Conservation (phyloP, 1,284 basidiomycete genomes). For the Trametes hirsuta region DNA sequence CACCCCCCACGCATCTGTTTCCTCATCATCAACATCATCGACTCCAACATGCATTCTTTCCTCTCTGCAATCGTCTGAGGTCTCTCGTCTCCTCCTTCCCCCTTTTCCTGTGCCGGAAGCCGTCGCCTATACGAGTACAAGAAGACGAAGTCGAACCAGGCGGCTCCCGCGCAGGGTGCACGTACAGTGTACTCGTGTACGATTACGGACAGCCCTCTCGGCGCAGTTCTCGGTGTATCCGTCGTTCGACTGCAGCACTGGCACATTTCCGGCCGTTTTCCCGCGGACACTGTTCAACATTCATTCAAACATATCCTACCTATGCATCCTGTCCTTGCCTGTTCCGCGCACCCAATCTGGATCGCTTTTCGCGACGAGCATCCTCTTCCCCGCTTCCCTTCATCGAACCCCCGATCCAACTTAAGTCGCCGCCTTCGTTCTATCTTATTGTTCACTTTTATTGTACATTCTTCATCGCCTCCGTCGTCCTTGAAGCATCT, state of each 20-base stretch:
- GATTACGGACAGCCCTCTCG: constrained; percentile 47
- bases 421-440: constrained; percentile 37
- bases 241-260: constrained; percentile 27
- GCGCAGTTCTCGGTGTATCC: constrained; percentile 36
- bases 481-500: constrained; percentile 38
- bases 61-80: constrained; percentile 42
- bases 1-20: constrained; percentile 61
- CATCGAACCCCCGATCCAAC: constrained; percentile 23
- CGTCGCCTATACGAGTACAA: constrained; percentile 31
- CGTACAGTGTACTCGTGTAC: constrained; percentile 37
- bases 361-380: constrained; percentile 49
- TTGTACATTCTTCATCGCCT: constrained; percentile 43
- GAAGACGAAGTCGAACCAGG: constrained; percentile 27
- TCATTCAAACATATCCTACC: constrained; percentile 50
- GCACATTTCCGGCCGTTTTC: constrained; percentile 12
- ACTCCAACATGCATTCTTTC: constrained; percentile 73
- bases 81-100: constrained; percentile 32
- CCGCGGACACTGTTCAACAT: constrained; percentile 36
- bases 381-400: constrained; percentile 36
- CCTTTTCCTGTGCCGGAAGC: constrained; percentile 40
- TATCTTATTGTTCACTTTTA: constrained; percentile 82
- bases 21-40: constrained; percentile 55
- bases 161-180: constrained; percentile 24
- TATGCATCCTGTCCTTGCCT: constrained; percentile 49
- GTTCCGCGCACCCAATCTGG: constrained; percentile 44